These are phyloP conservation scores for Penstemon davidsonii DNA, from an alignment of 257 asterid species.

Conservation along the genomic window DNA sequence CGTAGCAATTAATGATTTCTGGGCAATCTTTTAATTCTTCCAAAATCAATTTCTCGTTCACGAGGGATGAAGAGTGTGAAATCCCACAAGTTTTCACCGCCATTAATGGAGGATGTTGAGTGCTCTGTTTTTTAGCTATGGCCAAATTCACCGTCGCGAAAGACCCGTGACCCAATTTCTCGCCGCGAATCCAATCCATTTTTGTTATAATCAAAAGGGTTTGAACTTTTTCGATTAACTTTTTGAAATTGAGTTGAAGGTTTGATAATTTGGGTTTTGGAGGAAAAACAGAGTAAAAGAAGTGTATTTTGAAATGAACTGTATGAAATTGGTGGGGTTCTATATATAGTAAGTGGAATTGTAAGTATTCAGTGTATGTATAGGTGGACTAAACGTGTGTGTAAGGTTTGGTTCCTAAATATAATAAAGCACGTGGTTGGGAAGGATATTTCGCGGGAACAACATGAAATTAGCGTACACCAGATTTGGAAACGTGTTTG, in stretches of 20 bases:
- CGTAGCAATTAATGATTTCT: constrained; percentile 63
- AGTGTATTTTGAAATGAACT: constrained; percentile 3
- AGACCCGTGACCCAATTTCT: constrained; percentile 70
- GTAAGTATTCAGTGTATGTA: constrained; percentile 27
- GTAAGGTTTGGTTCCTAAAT: constrained; percentile 25
- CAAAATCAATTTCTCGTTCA: constrained; percentile 55
- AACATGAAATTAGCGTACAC: constrained; percentile 13
- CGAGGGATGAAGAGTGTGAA: constrained; percentile 46
- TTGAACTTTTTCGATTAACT: neutral
- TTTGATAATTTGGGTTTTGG: neutral
- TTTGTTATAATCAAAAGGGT: neutral
- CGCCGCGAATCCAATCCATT: constrained; percentile 89
- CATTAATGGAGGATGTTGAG: constrained; percentile 41
- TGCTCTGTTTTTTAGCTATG: constrained; percentile 27
- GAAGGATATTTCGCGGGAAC: constrained; percentile 45
- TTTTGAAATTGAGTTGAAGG: neutral
- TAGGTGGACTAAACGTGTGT: constrained; percentile 35
- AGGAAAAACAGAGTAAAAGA: neutral
- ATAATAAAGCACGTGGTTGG: constrained; percentile 63
- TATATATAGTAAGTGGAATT: constrained; percentile 36
- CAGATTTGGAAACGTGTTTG: constrained; percentile 52
- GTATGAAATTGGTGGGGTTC: neutral
- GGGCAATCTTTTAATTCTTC: constrained; percentile 63
- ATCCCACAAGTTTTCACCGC: constrained; percentile 72
- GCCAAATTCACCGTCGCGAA: constrained; percentile 78